Conservation (phyloP, 495 filamentous ascomycete genomes). For the Daldinia concentrica region DNA sequence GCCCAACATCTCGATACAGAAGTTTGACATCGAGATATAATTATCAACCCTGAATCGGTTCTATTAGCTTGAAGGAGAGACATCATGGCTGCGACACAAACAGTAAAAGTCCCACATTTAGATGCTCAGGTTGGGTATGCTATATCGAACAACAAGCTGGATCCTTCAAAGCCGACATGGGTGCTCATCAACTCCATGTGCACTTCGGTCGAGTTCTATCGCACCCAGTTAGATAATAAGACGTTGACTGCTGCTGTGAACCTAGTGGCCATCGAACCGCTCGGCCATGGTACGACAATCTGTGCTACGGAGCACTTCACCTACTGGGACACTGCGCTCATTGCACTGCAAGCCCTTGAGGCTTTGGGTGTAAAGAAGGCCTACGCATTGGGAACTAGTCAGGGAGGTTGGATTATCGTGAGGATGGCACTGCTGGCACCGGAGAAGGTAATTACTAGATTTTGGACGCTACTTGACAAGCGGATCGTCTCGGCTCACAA, state of each 20-base stretch:
- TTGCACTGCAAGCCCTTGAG: constrained; percentile 58
- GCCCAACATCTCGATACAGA: neutral
- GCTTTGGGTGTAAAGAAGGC: constrained; percentile 63
- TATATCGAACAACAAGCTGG: constrained; percentile 54
- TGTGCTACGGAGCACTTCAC: constrained; percentile 58
- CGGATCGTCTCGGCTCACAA: constrained; percentile 5
- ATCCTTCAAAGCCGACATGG: constrained; percentile 65
- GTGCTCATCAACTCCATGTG: constrained; percentile 69
- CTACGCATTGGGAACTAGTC: constrained; percentile 68
- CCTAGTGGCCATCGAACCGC: constrained; percentile 64
- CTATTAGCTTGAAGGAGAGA: neutral
- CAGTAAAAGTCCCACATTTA: constrained; percentile 62
- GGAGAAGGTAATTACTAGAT: constrained; percentile 51
- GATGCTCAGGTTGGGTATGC: constrained; percentile 63
- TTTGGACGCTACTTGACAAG: neutral
- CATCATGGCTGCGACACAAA: constrained; percentile 42
- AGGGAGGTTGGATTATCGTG: constrained; percentile 69
- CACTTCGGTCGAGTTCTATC: constrained; percentile 62
- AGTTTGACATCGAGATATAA: too few relatives aligned
- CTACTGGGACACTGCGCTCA: constrained; percentile 64
- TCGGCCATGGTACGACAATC: constrained; percentile 63
- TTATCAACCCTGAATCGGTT: neutral
- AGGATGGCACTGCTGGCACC: constrained; percentile 69
- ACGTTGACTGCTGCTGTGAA: constrained; percentile 58
- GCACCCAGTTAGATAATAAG: constrained; percentile 57